Evolutionary conservation across 371 early-diverging fungal genomes (phyloP).

Genomic region (Thermomucor indicae-seudaticae): DNA sequence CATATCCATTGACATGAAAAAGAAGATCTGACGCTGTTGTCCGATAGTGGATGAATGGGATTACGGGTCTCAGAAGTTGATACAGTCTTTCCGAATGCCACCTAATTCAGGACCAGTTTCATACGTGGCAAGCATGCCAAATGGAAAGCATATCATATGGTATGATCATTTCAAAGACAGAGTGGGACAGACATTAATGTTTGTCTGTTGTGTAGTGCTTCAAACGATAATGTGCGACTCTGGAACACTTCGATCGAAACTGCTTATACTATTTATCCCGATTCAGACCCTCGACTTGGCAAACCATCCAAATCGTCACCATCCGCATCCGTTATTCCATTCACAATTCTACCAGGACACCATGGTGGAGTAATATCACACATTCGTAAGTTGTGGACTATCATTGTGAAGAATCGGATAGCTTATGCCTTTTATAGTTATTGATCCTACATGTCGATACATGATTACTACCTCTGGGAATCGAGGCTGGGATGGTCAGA

Average conservation of each 20-base stretch:
- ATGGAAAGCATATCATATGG: slow-evolving; percentile 82
- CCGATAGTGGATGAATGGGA: slow-evolving; percentile 90
- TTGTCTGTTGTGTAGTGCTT: slow-evolving; percentile 65
- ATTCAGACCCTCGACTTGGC: too few species aligned
- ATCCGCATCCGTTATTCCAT: slow-evolving; percentile 31
- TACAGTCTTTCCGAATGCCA: slow-evolving; percentile 80
- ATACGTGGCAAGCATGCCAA: slow-evolving; percentile 72
- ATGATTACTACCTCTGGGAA: slow-evolving; percentile 89
- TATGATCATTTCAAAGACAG: too few species aligned
- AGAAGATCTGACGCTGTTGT: too few species aligned
- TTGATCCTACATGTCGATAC: slow-evolving; percentile 71
- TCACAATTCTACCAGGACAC: slow-evolving; percentile 45
- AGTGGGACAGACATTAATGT: too few species aligned
- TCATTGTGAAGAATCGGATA: too few species aligned
- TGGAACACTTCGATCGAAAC: slow-evolving; percentile 69
- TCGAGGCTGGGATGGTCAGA: slow-evolving; percentile 89
- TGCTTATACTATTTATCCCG: slow-evolving; percentile 29
- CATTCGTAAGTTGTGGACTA: slow-evolving; percentile 52
- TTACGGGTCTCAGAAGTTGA: slow-evolving; percentile 57
- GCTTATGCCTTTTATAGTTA: slow-evolving; percentile 23
- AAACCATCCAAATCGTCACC: slow-evolving; percentile 12
- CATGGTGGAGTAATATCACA: slow-evolving; percentile 77
- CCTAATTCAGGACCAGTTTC: slow-evolving; percentile 89
- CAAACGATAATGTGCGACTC: slow-evolving; percentile 88
- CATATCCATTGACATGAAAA: slow-evolving; percentile 15